These are phyloP conservation scores for Fusarium algeriense DNA, from an alignment of 2,329 filamentous ascomycete genomes.

Conservation along the genomic window DNA sequence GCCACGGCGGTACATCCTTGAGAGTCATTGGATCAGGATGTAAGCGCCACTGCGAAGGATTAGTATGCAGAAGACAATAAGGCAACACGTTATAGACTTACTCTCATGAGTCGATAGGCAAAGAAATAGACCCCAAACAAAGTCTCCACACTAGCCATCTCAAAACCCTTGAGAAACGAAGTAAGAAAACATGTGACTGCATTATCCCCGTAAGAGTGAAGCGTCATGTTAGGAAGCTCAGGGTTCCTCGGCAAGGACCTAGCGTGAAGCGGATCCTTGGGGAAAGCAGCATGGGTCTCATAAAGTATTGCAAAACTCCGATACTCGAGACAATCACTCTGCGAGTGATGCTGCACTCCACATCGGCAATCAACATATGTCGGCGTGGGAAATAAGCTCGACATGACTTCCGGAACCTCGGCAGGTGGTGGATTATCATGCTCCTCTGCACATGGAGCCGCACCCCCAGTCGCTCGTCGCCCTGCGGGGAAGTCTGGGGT, in stretches of 20 bases:
- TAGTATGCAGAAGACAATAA: not conserved
- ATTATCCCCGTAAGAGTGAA: conserved; percentile 43
- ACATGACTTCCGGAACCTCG: conserved; percentile 10
- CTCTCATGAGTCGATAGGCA: conserved; percentile 43
- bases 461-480: conserved; percentile 5
- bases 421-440: conserved; percentile 18
- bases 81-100: not conserved
- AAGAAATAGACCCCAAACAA: conserved; percentile 45
- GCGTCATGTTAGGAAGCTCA: conserved; percentile 38
- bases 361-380: conserved; percentile 45
- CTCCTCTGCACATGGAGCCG: conserved; percentile 5
- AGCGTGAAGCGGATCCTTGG: conserved; percentile 34
- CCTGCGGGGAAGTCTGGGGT: conserved; percentile 22
- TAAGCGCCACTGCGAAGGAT: conserved; percentile 40
- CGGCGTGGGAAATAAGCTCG: conserved; percentile 24
- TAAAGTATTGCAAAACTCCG: conserved; percentile 45
- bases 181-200: conserved; percentile 39
- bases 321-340: conserved; percentile 43
- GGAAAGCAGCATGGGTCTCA: conserved; percentile 42
- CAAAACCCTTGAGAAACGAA: conserved; percentile 42
- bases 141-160: conserved; percentile 41
- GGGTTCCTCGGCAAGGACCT: conserved; percentile 43
- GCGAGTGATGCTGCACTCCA: conserved; percentile 42
- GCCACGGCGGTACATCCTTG: conserved; percentile 38
- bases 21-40: conserved; percentile 41